Conservation (phyloP, 2,329 filamentous ascomycete species). For the Venturia asperata region DNA sequence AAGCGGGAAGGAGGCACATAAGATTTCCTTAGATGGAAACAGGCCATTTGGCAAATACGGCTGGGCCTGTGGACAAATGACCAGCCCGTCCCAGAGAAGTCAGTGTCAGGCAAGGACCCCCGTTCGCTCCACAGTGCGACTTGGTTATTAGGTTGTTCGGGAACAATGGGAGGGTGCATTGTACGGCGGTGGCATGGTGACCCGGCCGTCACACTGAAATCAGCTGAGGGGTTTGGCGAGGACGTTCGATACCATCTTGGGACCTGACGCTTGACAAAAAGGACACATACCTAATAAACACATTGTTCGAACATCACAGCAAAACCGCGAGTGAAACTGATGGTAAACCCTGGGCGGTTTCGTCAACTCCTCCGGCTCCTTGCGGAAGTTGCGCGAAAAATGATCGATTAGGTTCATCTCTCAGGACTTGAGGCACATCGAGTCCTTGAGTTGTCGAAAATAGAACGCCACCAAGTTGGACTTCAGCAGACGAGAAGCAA, state of each 20-base stretch:
- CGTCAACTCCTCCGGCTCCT: too few species aligned
- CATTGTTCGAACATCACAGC: neutral
- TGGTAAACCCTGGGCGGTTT: neutral
- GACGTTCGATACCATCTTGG: neutral
- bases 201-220: neutral
- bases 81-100: neutral
- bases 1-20: constrained; percentile 19
- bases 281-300: neutral
- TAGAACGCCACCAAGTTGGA: too few species aligned
- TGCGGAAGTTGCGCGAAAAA: too few species aligned
- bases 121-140: neutral
- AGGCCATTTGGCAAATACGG: neutral
- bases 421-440: too few species aligned
- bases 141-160: neutral
- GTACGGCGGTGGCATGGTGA: neutral
- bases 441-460: too few species aligned
- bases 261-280: neutral
- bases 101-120: neutral
- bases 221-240: neutral
- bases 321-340: neutral
- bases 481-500: too few species aligned
- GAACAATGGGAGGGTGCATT: neutral
- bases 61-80: neutral
- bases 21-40: neutral
- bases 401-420: too few species aligned